phyloP scores from a whole-genome alignment of 768 basidiomycete species.

The Suillus alpinus region DNA sequence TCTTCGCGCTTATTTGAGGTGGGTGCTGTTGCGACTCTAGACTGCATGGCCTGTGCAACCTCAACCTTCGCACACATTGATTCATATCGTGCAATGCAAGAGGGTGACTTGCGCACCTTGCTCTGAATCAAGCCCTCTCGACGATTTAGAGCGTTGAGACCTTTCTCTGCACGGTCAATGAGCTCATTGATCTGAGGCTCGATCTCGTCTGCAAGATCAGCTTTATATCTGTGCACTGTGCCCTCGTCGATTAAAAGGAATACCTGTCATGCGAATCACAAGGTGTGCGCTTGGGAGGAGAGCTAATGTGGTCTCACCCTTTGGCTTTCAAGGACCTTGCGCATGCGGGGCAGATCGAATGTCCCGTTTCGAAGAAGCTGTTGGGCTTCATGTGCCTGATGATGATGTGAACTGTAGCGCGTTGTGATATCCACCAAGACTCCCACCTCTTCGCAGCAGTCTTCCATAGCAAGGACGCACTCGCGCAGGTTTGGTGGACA shows the following conservation, averaged over 20 bases:
- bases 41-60: conserved; percentile 40
- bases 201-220: conserved; percentile 73
- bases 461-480: conserved; percentile 76
- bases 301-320: conserved; percentile 40
- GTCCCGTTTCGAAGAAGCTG: conserved; percentile 68
- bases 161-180: conserved; percentile 67
- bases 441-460: conserved; percentile 75
- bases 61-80: conserved; percentile 45
- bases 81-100: conserved; percentile 1
- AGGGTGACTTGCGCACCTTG: conserved; percentile 46
- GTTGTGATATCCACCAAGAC: not conserved
- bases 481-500: conserved; percentile 73
- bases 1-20: conserved; percentile 64
- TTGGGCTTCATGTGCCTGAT: conserved; percentile 66
- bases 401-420: conserved; percentile 1
- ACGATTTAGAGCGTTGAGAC: conserved; percentile 58
- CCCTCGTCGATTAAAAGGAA: conserved; percentile 73
- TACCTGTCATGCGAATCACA: conserved; percentile 43
- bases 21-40: conserved; percentile 45
- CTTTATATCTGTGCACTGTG: conserved; percentile 71
- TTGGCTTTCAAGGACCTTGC: conserved; percentile 63
- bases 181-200: conserved; percentile 80
- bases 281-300: not conserved
- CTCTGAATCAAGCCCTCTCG: conserved; percentile 58
- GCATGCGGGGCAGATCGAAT: conserved; percentile 69